Percentiles rank a stretch among this genome's conserved stretches.
Evolutionary conservation across 164 flowering plant genomes (phyloP).

Genomic region (Vitis labrusca): DNA sequence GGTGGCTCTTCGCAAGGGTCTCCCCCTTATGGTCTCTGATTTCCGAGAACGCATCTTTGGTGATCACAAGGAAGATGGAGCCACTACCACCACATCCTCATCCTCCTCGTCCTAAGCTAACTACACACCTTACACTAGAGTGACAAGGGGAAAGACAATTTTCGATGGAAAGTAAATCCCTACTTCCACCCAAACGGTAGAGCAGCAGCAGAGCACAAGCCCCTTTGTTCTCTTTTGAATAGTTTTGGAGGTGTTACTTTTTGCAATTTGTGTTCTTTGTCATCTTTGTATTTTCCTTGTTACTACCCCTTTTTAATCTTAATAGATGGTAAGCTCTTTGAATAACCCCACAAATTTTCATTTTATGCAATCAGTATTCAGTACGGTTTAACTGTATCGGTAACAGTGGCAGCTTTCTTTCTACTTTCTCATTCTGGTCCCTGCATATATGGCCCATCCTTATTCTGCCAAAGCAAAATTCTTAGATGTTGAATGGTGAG

Average conservation of each 20-base stretch:
- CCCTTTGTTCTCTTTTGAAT: neutral
- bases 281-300: slow-evolving; percentile 8
- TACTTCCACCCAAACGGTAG: neutral
- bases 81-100: slow-evolving; percentile 8
- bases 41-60: slow-evolving; percentile 85
- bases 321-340: neutral
- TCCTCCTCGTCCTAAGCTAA: slow-evolving; percentile 10
- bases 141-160: neutral
- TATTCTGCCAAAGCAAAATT: no score
- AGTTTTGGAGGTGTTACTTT: slow-evolving; percentile 5
- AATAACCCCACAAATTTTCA: no score
- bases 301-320: neutral
- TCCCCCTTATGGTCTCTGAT: slow-evolving; percentile 89
- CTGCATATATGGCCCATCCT: no score
- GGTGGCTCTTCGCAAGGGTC: slow-evolving; percentile 80
- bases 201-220: slow-evolving; percentile 7
- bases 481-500: no score
- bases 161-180: neutral
- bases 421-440: no score
- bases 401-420: no score
- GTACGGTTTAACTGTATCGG: no score
- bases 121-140: neutral
- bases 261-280: neutral
- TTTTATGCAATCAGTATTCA: no score
- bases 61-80: slow-evolving; percentile 56